A percentile compares a stretch with the other conserved stretches of the same genome.
Conservation (phyloP, 176 grass and related monocot species). For the Aegilops bicornis region DNA sequence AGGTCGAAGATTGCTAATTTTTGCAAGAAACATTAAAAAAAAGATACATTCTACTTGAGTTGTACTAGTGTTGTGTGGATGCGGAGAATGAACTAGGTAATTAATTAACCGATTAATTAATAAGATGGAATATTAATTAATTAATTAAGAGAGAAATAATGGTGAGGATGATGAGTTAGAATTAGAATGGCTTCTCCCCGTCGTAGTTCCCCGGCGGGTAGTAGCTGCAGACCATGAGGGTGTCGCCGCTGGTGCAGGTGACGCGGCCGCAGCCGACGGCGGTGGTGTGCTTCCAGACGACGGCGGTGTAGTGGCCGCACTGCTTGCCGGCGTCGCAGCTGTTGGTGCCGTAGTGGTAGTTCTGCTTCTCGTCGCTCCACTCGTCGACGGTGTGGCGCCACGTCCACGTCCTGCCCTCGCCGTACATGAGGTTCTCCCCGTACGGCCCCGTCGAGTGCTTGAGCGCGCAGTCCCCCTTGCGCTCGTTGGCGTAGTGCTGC, state of each 20-base stretch:
- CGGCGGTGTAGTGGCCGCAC: constrained; percentile 73
- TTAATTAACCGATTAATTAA: too few relatives aligned
- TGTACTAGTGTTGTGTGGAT: too few relatives aligned
- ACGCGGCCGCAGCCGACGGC: constrained; percentile 52
- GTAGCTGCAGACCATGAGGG: constrained; percentile 64
- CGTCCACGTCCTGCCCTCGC: constrained; percentile 34
- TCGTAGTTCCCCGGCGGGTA: constrained; percentile 55
- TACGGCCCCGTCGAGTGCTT: constrained; percentile 59
- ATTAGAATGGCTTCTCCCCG: constrained; percentile 45
- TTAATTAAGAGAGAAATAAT: background rate
- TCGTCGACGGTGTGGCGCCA: constrained; percentile 42
- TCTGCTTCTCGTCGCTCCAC: constrained; percentile 56
- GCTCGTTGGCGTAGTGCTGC: constrained; percentile 44
- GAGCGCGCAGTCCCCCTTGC: constrained; percentile 50
- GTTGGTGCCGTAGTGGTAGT: constrained; percentile 58
- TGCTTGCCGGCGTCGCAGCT: constrained; percentile 33
- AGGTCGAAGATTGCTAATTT: too few relatives aligned
- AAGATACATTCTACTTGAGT: too few relatives aligned
- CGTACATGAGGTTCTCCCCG: constrained; percentile 77
- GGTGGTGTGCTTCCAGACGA: constrained; percentile 55
- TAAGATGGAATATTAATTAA: too few relatives aligned
- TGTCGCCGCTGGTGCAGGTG: constrained; percentile 28
- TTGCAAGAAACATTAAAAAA: too few relatives aligned
- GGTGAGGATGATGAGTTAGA: background rate
- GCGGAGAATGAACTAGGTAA: too few relatives aligned